Evolutionary conservation across 768 basidiomycete species (phyloP).

Genomic region (Steccherinum ochraceum): DNA sequence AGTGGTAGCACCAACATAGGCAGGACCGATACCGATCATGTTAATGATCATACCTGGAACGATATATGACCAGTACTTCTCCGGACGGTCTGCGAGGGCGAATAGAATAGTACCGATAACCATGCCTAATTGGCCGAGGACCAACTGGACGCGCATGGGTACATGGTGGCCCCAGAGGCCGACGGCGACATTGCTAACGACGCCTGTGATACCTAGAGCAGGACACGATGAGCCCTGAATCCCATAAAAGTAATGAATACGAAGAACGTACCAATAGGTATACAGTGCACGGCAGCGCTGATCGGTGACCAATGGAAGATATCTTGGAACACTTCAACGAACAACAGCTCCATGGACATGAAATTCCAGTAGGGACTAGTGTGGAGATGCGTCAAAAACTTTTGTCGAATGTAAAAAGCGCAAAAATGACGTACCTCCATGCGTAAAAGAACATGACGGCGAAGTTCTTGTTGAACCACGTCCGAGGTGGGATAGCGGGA

Average conservation of each 20-base stretch:
- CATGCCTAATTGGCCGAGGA: constrained; percentile 5
- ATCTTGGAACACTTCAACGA: constrained; percentile 5
- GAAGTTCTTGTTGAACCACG: constrained; percentile 7
- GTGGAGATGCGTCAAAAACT: background rate
- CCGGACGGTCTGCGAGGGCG: constrained; percentile 1
- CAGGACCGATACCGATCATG: background rate
- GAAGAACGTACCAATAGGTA: constrained; percentile 3
- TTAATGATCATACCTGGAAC: constrained; percentile 7
- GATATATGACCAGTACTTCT: constrained; percentile 5
- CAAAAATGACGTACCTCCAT: constrained; percentile 2
- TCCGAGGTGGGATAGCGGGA: constrained; percentile 4
- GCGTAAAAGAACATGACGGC: constrained; percentile 7
- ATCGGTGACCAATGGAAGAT: constrained; percentile 6
- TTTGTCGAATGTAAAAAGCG: background rate
- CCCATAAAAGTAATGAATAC: background rate
- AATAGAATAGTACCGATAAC: constrained; percentile 3
- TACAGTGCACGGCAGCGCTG: constrained; percentile 2
- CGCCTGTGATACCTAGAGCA: constrained; percentile 3
- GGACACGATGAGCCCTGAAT: background rate
- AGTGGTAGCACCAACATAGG: constrained; percentile 3
- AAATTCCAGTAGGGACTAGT: constrained; percentile 5
- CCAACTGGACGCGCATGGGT: constrained; percentile 1
- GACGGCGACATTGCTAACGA: background rate
- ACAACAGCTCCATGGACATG: background rate
- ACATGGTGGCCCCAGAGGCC: constrained; percentile 4